phyloP scores from a whole-genome alignment of 768 basidiomycete species.

The Hirschioporus abietinus region DNA sequence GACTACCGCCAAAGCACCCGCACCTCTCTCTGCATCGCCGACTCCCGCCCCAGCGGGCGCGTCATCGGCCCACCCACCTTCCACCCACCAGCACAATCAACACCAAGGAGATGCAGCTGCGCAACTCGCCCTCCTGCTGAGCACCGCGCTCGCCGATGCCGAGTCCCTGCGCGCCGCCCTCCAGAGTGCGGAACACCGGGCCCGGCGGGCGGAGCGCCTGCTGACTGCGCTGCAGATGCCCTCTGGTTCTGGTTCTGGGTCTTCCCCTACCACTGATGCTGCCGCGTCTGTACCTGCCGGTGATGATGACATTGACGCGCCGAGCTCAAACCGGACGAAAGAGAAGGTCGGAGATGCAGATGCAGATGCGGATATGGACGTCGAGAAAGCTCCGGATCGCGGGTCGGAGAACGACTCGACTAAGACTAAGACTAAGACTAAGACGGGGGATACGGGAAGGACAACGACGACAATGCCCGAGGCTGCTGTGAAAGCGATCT shows the following conservation, averaged over 20 bases:
- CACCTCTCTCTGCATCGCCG: not conserved
- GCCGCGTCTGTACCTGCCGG: constrained; percentile 20
- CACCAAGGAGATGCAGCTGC: constrained; percentile 31
- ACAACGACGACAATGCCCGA: constrained; percentile 19
- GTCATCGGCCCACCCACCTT: too few species aligned
- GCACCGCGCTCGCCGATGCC: constrained; percentile 45
- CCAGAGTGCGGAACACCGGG: constrained; percentile 31
- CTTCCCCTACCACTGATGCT: constrained; percentile 14
- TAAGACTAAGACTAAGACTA: constrained; percentile 9
- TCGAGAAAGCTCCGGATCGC: too few species aligned
- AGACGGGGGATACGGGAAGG: constrained; percentile 9
- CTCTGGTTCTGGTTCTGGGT: constrained; percentile 3
- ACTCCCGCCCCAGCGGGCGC: not conserved
- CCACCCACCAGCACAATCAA: too few species aligned
- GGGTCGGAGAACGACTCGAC: too few species aligned
- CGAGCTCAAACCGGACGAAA: too few species aligned
- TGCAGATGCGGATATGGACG: constrained; percentile 4
- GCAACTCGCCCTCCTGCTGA: constrained; percentile 53
- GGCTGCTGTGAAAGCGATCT: constrained; percentile 31
- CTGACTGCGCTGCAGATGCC: constrained; percentile 24
- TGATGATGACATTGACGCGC: too few species aligned
- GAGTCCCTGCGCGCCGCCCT: constrained; percentile 51
- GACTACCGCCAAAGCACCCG: not conserved
- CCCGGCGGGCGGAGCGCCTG: constrained; percentile 50
- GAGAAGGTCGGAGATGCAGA: constrained; percentile 1